phyloP scores from a whole-genome alignment of 805 yeast genomes.

The Candida montana region DNA sequence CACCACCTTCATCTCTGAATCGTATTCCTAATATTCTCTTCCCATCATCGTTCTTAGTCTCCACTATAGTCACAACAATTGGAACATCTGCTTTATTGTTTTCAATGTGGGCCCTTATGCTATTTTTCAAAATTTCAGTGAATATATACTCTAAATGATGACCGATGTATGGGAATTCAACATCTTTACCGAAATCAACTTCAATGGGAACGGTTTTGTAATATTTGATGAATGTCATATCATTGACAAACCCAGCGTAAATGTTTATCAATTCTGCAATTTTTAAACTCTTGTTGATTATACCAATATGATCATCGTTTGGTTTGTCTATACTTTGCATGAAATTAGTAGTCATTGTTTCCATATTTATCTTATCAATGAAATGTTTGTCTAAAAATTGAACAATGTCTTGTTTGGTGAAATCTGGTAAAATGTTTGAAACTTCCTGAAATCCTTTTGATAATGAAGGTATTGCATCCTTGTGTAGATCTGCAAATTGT shows the following conservation, averaged over 20 bases:
- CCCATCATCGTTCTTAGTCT: constrained; percentile 20
- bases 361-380: constrained; percentile 79
- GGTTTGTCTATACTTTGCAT: constrained; percentile 50
- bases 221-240: constrained; percentile 76
- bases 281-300: constrained; percentile 59
- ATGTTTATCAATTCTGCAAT: constrained; percentile 59
- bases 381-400: constrained; percentile 70
- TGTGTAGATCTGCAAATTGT: constrained; percentile 65
- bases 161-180: constrained; percentile 77
- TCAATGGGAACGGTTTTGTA: constrained; percentile 63
- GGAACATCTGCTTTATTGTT: constrained; percentile 37
- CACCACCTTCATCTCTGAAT: constrained; percentile 84
- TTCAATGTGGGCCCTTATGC: constrained; percentile 86
- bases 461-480: constrained; percentile 76
- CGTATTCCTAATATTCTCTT: constrained; percentile 52
- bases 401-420: constrained; percentile 41
- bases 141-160: constrained; percentile 83
- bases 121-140: constrained; percentile 81
- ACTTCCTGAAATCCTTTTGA: constrained; percentile 81
- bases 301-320: constrained; percentile 49
- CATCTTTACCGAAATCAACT: constrained; percentile 51
- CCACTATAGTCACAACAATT: constrained; percentile 42
- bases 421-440: constrained; percentile 33
- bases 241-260: constrained; percentile 73
- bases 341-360: constrained; percentile 83